Base-by-base conservation (phyloP, 305 asterid genomes). In the Solanum chacoense region DNA sequence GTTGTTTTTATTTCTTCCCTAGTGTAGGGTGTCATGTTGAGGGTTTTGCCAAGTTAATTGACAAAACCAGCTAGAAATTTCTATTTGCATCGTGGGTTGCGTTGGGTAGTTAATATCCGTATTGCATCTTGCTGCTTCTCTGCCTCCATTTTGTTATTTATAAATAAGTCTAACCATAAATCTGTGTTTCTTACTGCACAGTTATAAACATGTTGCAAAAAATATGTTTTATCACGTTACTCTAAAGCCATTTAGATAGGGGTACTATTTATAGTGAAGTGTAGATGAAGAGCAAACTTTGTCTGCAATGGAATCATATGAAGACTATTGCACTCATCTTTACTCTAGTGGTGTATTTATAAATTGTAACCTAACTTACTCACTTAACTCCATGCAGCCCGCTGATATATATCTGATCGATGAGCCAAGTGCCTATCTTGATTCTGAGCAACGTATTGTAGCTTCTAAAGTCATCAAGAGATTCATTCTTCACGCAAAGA, bases 391-490 rank as follows among this genome's bases (percentile, higher is more conserved):
- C 35, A 29, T 92, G 92, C 97, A 95, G 99, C 99, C 99, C 67
- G 99, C 99, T 18, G 98, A 96, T 91, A 95, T 96, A 89, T 96
- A 96, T 90, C 89, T 96, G 88, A 96, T 95, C 85, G 99, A 96
- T 38, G 99, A 96, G 88, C 99, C 99, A 16, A 96, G 99, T 95
- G 99, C 98, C 22, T 96, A 95, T 92, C 98, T 96, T 7, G 99
- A 96, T 91, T 96, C 99, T 4, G 99, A 96, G 94, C 99, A 96
- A 90, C 98, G 99, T 90, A 96, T 97, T 87, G 97, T 97, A 85
- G 99, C 98, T 90, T 94, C 98, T 29, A 94, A 97, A 92, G 98
- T 97, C 89, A 97, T 97, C 84, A 97, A 97, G 95, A 94, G 99
- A 88, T 97, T 97, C 45, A 97, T 97, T 90, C 96, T 97, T 83